Conservation (phyloP, 805 yeast genomes). For the Maudiozyma saulgeensis region DNA sequence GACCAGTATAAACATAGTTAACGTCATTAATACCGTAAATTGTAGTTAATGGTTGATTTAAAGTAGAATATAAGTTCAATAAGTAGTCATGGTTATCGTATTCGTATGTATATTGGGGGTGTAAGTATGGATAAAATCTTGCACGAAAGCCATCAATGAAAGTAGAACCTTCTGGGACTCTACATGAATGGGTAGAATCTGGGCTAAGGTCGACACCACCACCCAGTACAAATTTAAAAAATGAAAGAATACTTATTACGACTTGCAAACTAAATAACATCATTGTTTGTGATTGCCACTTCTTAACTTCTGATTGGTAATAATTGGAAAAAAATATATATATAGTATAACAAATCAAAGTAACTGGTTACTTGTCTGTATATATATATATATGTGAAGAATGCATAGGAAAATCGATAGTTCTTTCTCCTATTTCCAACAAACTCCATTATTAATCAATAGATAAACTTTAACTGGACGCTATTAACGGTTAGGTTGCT, state of each 20-base stretch:
- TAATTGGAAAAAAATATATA: no score
- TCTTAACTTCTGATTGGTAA: no score
- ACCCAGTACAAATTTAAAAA: not conserved
- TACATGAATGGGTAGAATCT: not conserved
- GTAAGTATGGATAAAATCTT: not conserved
- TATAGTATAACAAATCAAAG: no score
- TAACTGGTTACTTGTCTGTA: no score
- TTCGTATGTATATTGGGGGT: not conserved
- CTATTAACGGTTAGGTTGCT: no score
- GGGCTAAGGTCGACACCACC: not conserved
- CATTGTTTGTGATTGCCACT: not conserved
- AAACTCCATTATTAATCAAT: no score
- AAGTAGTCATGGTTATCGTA: not conserved
- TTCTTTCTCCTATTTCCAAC: no score
- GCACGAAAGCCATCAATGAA: not conserved
- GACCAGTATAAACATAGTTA: not conserved
- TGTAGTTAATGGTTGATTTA: not conserved
- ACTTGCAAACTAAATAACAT: not conserved
- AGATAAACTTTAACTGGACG: no score
- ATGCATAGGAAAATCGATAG: no score
- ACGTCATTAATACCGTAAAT: not conserved
- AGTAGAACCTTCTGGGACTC: not conserved
- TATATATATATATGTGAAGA: no score
- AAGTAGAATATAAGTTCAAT: not conserved
- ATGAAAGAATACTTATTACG: not conserved